These are phyloP conservation scores for Jacaranda mimosifolia DNA, from an alignment of 257 asterid genomes.

Conservation along the genomic window DNA sequence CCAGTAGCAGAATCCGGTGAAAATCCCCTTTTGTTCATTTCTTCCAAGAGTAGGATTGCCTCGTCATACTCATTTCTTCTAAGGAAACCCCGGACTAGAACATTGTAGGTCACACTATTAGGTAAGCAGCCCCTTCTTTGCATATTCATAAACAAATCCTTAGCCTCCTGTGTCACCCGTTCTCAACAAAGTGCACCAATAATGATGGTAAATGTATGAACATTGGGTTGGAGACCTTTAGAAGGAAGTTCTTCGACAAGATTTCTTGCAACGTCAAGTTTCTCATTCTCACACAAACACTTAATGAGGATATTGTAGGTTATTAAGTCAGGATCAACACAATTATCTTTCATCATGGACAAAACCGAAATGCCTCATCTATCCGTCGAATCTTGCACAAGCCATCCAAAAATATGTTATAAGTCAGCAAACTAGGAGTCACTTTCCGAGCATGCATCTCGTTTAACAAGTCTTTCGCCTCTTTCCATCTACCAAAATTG, in stretches of 20 bases:
- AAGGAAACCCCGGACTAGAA: slow-evolving; percentile 10
- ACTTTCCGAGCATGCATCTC: slow-evolving; percentile 24
- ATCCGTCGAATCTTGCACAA: not conserved
- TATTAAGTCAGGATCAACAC: not conserved
- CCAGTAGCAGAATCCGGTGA: not conserved
- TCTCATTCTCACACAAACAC: too few relatives aligned
- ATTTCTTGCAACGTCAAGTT: not conserved
- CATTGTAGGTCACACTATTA: not conserved
- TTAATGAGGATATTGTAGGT: not conserved
- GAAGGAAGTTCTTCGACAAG: not conserved
- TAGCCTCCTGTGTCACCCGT: not conserved
- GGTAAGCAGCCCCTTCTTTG: not conserved
- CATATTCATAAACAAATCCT: slow-evolving; percentile 14
- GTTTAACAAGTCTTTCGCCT: slow-evolving; percentile 11
- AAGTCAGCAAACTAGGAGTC: not conserved
- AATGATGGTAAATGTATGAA: not conserved
- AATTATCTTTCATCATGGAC: slow-evolving; percentile 14
- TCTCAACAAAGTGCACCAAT: not conserved
- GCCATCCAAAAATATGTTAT: slow-evolving; percentile 2
- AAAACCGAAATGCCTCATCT: slow-evolving; percentile 1
- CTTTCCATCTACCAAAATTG: slow-evolving; percentile 26
- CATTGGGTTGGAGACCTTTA: not conserved
- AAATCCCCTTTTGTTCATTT: not conserved
- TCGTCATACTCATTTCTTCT: slow-evolving; percentile 3
- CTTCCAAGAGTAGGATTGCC: slow-evolving; percentile 4